Base-by-base conservation (phyloP, 2,329 filamentous ascomycete genomes). In the Aspergillus latus region DNA sequence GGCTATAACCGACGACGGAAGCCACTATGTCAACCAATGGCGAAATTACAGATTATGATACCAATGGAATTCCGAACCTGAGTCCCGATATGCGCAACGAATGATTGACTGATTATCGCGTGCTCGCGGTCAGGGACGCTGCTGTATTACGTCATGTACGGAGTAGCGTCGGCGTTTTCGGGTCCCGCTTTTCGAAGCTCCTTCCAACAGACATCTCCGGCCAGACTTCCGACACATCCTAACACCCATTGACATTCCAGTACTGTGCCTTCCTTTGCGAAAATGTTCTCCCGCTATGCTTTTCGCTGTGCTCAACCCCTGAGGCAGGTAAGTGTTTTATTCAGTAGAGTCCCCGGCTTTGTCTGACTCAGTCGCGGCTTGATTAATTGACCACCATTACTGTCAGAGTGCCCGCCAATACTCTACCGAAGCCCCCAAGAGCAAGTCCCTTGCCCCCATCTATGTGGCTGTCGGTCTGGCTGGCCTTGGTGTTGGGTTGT, bases 241-340 rank as follows among this genome's bases (percentile, higher is more conserved):
- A 48, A 40, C 44, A 32, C 49, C 55, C 50, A 63, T 60, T 64
- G 62, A 62, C 45, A 51, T 52, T 51, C 29, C 36, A 37, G 53
- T 52, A 46, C 53, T 61, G 46, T 29, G 44, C 36, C 48, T 54
- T 54, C 59, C 60, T 57, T 9, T n/a, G n/a, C 51, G 68, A 84
- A 70, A 63, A 88, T 90, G 86, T 88, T 90, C 69, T 80, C 87
- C 60, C 81, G 87, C 79, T 80, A 85, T 67, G 78, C 80, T 62
- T 80, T 88, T 70, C 82, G 86, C 70, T 82, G 81, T 65, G 82
- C 82, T 52, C 84, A 85, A 76, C 86, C 87, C 63, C 73, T 89
- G 64, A 84, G 81, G 74, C 82, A 82, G 77, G 87, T 89, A 77
- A 71, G 83, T 5, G 6, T 16, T 30, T 28, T 6, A 2, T 39